Evolutionary conservation across 768 basidiomycete species (phyloP).

Genomic region (Suillus cothurnatus): DNA sequence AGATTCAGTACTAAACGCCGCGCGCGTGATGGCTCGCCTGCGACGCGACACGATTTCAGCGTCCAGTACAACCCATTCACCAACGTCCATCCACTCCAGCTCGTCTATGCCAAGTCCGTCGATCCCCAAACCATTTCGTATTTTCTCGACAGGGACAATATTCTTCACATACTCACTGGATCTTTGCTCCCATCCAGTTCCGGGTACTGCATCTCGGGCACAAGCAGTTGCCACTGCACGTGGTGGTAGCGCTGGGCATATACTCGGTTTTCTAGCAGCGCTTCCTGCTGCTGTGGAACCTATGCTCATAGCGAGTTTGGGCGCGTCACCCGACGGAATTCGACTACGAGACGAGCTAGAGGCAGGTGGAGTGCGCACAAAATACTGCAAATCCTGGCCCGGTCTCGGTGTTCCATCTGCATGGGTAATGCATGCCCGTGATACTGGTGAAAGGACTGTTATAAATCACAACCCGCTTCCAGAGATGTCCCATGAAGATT

Average conservation of each 20-base stretch:
- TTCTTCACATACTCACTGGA: conserved; percentile 76
- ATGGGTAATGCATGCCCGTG: conserved; percentile 79
- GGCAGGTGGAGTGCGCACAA: conserved; percentile 64
- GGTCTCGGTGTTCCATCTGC: conserved; percentile 75
- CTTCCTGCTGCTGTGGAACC: conserved; percentile 38
- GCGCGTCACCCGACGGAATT: conserved; percentile 69
- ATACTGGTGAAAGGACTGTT: conserved; percentile 64
- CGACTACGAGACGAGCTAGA: conserved; percentile 68
- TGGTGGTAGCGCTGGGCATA: conserved; percentile 72
- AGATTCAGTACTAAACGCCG: conserved; percentile 2
- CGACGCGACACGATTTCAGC: conserved; percentile 24
- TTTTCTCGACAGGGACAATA: conserved; percentile 79
- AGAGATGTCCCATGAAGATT: conserved; percentile 86
- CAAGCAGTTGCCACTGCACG: conserved; percentile 68
- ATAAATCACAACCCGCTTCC: conserved; percentile 89
- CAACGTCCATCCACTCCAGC: conserved; percentile 11
- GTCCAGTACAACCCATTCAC: neutral
- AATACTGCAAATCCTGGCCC: conserved; percentile 74
- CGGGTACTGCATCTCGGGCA: conserved; percentile 63
- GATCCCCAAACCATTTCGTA: conserved; percentile 52
- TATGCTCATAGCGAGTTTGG: conserved; percentile 72
- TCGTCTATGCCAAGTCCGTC: conserved; percentile 16
- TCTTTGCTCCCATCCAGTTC: conserved; percentile 59
- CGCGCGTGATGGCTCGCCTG: conserved; percentile 27
- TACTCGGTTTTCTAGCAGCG: conserved; percentile 64